phyloP scores from a whole-genome alignment of 257 asterid species.

The Solanum neorickii region DNA sequence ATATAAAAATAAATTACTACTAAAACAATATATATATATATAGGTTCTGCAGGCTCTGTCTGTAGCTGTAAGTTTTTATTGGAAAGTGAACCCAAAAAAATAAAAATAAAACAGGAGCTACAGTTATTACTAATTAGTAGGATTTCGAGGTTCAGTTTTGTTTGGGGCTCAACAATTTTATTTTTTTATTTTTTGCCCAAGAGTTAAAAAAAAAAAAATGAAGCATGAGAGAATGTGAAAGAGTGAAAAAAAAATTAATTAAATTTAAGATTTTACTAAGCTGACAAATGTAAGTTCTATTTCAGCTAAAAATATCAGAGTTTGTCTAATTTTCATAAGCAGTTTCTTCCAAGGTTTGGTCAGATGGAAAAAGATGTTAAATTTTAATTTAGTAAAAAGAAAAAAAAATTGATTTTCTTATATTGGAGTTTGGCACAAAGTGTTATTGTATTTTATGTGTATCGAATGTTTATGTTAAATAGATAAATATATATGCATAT shows the following conservation, averaged over 20 bases:
- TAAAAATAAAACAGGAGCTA: background rate
- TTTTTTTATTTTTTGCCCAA: background rate
- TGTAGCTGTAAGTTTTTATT: slow-evolving; percentile 10
- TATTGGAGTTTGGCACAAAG: background rate
- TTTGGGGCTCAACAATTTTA: slow-evolving; percentile 11
- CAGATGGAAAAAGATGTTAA: background rate
- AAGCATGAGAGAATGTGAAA: background rate
- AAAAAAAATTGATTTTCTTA: background rate
- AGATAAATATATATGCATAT: too few species aligned
- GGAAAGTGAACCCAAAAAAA: slow-evolving; percentile 22
- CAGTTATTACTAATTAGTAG: background rate
- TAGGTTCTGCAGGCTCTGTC: slow-evolving; percentile 18
- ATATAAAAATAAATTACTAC: background rate
- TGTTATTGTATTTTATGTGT: background rate
- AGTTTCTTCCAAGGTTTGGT: background rate
- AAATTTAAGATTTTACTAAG: background rate
- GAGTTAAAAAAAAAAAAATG: slow-evolving; percentile 4
- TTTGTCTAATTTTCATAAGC: slow-evolving; percentile 1
- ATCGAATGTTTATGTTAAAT: too few species aligned
- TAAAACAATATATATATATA: background rate
- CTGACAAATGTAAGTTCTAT: slow-evolving; percentile 20
- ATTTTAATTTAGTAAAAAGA: background rate
- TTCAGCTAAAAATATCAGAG: slow-evolving; percentile 15
- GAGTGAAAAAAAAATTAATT: background rate
- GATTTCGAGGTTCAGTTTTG: slow-evolving; percentile 8